Percentiles rank a stretch among this genome's conserved stretches.
Conservation (phyloP, 352 stramenopile genomes). For the Phytopythium delawarense region DNA sequence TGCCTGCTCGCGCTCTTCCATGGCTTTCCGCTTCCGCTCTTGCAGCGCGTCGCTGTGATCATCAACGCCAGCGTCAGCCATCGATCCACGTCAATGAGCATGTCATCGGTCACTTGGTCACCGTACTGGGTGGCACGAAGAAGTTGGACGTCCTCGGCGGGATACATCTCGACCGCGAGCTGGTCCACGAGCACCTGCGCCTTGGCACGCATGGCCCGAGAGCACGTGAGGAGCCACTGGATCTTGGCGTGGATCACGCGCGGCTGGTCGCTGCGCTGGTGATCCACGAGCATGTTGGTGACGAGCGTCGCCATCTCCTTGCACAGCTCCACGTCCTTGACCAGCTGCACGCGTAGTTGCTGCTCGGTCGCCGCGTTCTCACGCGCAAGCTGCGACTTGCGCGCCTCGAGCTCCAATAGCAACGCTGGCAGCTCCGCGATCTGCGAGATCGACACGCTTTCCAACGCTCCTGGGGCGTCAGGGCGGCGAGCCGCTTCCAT, state of each 20-base stretch:
- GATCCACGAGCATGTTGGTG: constrained; percentile 17
- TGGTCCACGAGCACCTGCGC: constrained; percentile 25
- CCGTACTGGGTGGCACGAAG: constrained; percentile 23
- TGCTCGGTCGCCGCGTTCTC: constrained; percentile 7
- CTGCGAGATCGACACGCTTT: constrained; percentile 9
- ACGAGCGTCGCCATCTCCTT: constrained; percentile 19
- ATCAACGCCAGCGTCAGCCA: neutral
- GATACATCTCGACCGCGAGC: constrained; percentile 31
- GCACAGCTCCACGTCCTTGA: constrained; percentile 17
- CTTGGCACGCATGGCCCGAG: constrained; percentile 20
- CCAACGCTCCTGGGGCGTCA: neutral
- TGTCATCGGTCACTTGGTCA: neutral
- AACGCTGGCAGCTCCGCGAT: constrained; percentile 30
- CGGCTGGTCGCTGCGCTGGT: constrained; percentile 32
- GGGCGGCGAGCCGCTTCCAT: constrained; percentile 5
- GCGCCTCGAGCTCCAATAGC: constrained; percentile 25
- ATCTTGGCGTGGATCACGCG: constrained; percentile 25
- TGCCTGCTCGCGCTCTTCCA: constrained; percentile 17
- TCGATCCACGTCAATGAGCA: neutral
- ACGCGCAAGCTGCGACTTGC: constrained; percentile 10
- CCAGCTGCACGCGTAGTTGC: constrained; percentile 12
- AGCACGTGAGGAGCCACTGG: constrained; percentile 25
- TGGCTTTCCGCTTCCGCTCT: constrained; percentile 15
- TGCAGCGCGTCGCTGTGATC: constrained; percentile 19
- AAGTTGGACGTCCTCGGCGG: constrained; percentile 12